phyloP scores from a whole-genome alignment of 2,329 filamentous ascomycete genomes.

The Emericellopsis cladophorae region DNA sequence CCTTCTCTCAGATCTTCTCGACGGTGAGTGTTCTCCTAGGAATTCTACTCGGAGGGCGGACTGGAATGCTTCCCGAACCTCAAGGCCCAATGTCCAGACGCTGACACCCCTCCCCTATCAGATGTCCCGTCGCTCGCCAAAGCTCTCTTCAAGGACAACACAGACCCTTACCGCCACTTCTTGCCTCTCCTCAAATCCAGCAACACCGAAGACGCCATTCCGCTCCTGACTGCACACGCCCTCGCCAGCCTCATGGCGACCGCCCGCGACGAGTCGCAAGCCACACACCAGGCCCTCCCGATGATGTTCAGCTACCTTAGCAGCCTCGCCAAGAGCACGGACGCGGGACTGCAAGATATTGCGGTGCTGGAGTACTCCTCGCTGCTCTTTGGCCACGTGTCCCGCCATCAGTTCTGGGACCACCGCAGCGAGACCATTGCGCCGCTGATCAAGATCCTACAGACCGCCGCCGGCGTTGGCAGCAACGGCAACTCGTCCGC shows the following conservation, averaged over 20 bases:
- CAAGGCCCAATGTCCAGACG: not conserved
- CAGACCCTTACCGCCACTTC: constrained; percentile 71
- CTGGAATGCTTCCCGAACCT: not conserved
- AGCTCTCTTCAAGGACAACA: constrained; percentile 61
- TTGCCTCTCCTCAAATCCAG: constrained; percentile 77
- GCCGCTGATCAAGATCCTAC: constrained; percentile 72
- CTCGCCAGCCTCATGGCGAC: constrained; percentile 66
- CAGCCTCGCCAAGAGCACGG: constrained; percentile 68
- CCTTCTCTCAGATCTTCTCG: constrained; percentile 73
- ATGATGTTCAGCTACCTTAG: constrained; percentile 79
- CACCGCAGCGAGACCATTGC: constrained; percentile 75
- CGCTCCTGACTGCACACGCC: constrained; percentile 79
- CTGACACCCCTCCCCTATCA: constrained; percentile 20
- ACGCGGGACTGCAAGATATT: constrained; percentile 88
- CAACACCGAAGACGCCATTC: constrained; percentile 64
- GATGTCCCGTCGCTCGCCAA: constrained; percentile 70
- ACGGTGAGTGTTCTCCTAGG: constrained; percentile 42
- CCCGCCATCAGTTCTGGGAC: constrained; percentile 80
- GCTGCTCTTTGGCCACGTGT: constrained; percentile 61
- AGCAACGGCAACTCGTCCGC: constrained; percentile 52
- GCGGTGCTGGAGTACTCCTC: constrained; percentile 85
- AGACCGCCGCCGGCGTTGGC: constrained; percentile 56
- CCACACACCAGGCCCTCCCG: constrained; percentile 67
- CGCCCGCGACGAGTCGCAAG: constrained; percentile 46
- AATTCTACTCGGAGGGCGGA: not conserved